Conservation (phyloP, 306 rosid genomes). For the Ammopiptanthus mongolicus region DNA sequence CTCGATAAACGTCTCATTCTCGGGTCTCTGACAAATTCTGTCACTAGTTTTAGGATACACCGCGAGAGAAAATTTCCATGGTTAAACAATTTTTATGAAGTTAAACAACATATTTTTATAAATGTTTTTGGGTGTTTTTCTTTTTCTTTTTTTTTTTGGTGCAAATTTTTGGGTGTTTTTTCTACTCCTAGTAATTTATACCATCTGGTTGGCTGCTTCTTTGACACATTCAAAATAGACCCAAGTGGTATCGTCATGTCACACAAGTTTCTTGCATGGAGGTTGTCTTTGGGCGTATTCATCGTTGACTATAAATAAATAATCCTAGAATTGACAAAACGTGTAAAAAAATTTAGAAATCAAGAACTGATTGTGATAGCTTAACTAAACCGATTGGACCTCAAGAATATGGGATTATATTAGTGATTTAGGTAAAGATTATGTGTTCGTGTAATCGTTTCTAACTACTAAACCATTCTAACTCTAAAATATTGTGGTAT, state of each 20-base stretch:
- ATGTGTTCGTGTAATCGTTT: not conserved
- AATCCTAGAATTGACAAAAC: not conserved
- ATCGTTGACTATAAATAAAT: not conserved
- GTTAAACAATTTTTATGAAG: too few species aligned
- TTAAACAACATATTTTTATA: too few species aligned
- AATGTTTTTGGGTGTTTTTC: too few species aligned
- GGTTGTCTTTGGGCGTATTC: constrained; percentile 4
- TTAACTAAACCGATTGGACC: constrained; percentile 27
- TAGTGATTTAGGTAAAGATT: constrained; percentile 13
- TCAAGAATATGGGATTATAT: not conserved
- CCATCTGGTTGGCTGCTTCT: constrained; percentile 7
- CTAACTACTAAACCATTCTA: constrained; percentile 24
- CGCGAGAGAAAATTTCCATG: too few species aligned
- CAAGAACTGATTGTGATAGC: constrained; percentile 22
- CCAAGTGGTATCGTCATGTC: not conserved
- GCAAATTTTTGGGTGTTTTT: too few species aligned
- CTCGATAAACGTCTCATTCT: too few species aligned
- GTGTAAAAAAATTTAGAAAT: not conserved
- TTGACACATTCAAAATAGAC: constrained; percentile 10
- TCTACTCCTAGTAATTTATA: not conserved
- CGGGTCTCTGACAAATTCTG: too few species aligned
- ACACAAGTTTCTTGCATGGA: not conserved
- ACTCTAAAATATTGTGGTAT: constrained; percentile 11
- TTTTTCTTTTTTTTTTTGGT: too few species aligned
- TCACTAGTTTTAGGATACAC: too few species aligned